Conservation (phyloP, 805 yeast species). For the Candida maesae region DNA sequence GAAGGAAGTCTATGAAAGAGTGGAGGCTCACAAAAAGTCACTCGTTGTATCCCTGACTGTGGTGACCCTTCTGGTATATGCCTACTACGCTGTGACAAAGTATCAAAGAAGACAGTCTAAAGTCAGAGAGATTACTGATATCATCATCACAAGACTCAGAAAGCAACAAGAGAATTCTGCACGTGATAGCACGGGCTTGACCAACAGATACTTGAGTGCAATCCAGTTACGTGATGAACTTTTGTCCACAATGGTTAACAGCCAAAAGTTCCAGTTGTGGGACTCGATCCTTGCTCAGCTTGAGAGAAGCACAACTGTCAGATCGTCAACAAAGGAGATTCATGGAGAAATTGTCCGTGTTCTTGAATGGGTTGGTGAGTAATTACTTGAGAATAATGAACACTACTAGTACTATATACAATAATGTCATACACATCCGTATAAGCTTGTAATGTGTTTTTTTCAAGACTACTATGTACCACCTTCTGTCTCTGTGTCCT, state of each 20-base stretch:
- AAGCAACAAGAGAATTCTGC: constrained; percentile 37
- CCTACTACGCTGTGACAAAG: constrained; percentile 34
- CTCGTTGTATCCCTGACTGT: constrained; percentile 13
- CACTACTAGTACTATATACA: no score
- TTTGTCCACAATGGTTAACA: constrained; percentile 31
- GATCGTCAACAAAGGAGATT: constrained; percentile 59
- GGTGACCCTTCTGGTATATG: constrained; percentile 4
- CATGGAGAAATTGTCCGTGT: constrained; percentile 86
- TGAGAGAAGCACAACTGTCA: constrained; percentile 65
- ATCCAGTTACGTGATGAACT: constrained; percentile 71
- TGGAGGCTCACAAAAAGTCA: constrained; percentile 26
- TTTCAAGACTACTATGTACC: no score
- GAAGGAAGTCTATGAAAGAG: constrained; percentile 42
- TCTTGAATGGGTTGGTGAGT: constrained; percentile 75
- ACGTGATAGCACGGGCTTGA: constrained; percentile 32
- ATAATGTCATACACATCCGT: no score
- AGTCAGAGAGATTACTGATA: constrained; percentile 42
- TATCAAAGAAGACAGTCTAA: constrained; percentile 37
- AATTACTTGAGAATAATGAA: no score
- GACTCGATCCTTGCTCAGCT: constrained; percentile 46
- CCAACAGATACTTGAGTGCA: constrained; percentile 52
- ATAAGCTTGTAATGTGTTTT: no score
- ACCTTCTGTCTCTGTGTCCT: no score
- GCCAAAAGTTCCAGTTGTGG: constrained; percentile 53
- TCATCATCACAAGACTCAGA: constrained; percentile 48